These are phyloP conservation scores for Botryotinia narcissicola DNA, from an alignment of 2,329 filamentous ascomycete species.

Conservation along the genomic window DNA sequence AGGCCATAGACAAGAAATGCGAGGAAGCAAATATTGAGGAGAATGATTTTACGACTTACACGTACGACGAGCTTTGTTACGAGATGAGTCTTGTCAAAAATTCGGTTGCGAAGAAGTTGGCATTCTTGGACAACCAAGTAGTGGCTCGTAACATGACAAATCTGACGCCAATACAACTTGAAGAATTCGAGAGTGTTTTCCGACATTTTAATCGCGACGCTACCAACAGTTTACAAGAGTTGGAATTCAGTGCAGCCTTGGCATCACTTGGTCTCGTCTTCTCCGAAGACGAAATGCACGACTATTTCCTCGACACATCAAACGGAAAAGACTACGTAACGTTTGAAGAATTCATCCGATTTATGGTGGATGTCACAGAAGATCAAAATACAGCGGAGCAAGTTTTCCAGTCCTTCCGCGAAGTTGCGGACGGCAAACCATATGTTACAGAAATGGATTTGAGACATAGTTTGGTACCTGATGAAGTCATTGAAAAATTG, in stretches of 20 bases:
- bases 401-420: constrained; percentile 95
- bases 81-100: constrained; percentile 88
- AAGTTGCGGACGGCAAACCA: constrained; percentile 97
- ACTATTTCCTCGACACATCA: constrained; percentile 87
- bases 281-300: constrained; percentile 97
- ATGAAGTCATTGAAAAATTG: constrained; percentile 94
- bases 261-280: constrained; percentile 95
- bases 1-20: constrained; percentile 81
- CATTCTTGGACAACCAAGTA: constrained; percentile 97
- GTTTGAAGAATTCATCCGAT: constrained; percentile 98
- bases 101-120: constrained; percentile 92
- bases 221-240: constrained; percentile 83
- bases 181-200: constrained; percentile 98
- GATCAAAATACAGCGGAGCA: constrained; percentile 99
- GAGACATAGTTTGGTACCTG: constrained; percentile 88
- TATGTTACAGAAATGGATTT: constrained; percentile 98
- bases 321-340: constrained; percentile 76
- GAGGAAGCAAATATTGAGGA: constrained; percentile 97
- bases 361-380: constrained; percentile 99
- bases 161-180: constrained; percentile 92
- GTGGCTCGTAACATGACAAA: constrained; percentile 99
- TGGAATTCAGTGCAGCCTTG: constrained; percentile 93
- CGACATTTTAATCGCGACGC: constrained; percentile 94
- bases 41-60: constrained; percentile 99
- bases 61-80: constrained; percentile 92